phyloP scores from a whole-genome alignment of 1,284 basidiomycete genomes.

The Moesziomyces sp. region DNA sequence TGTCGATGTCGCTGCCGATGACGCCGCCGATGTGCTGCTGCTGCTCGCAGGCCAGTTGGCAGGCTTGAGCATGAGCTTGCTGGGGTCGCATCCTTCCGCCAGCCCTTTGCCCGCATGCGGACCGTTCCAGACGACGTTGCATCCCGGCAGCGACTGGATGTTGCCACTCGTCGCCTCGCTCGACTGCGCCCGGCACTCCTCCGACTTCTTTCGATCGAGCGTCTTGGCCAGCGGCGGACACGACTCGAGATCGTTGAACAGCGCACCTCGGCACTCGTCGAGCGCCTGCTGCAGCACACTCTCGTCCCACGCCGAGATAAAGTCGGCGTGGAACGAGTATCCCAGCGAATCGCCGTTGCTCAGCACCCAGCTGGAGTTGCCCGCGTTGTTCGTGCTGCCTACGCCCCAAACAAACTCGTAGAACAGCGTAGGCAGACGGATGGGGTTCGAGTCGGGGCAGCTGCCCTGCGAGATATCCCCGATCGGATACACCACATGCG shows the following conservation, averaged over 20 bases:
- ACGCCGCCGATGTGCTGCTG: background rate
- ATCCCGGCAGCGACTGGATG: constrained; percentile 39
- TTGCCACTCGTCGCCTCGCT: constrained; percentile 11
- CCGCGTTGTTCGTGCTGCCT: constrained; percentile 6
- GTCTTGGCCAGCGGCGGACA: constrained; percentile 64
- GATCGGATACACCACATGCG: constrained; percentile 68
- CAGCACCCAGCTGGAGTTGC: constrained; percentile 35
- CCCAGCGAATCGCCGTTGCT: constrained; percentile 50
- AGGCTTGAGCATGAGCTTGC: constrained; percentile 32
- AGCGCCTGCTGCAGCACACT: constrained; percentile 71
- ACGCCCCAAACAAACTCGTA: constrained; percentile 69
- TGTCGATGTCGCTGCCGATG: constrained; percentile 1
- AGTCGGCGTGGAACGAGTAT: constrained; percentile 72
- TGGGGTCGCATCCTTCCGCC: constrained; percentile 29
- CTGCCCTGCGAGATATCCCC: constrained; percentile 69
- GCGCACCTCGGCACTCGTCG: constrained; percentile 70
- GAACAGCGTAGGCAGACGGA: constrained; percentile 71
- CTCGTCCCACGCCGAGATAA: constrained; percentile 69
- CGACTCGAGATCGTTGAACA: constrained; percentile 69
- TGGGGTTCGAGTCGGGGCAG: constrained; percentile 71
- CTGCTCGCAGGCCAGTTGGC: constrained; percentile 4
- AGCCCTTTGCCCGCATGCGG: constrained; percentile 40
- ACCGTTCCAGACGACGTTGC: constrained; percentile 52
- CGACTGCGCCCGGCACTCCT: constrained; percentile 12
- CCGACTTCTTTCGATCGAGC: constrained; percentile 19